Conservation (phyloP, 306 rosid genomes). For the Ammopiptanthus mongolicus region DNA sequence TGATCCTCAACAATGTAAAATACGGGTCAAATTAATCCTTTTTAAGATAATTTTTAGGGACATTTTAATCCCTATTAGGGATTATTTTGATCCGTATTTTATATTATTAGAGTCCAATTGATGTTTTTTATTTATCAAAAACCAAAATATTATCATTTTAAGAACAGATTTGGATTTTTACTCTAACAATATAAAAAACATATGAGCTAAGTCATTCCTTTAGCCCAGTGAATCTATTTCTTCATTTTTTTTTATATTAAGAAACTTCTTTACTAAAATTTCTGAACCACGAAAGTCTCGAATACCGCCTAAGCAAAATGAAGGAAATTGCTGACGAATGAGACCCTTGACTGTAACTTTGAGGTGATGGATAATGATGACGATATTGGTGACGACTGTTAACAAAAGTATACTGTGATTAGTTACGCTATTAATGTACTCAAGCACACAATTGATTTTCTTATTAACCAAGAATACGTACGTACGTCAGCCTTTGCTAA, state of each 20-base stretch:
- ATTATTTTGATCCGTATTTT: too few species aligned
- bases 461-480: conserved; percentile 8
- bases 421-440: background rate
- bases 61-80: too few species aligned
- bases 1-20: too few species aligned
- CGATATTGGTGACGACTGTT: conserved; percentile 18
- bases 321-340: conserved; percentile 14
- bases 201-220: too few species aligned
- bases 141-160: too few species aligned
- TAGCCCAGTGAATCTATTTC: too few species aligned
- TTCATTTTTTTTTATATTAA: background rate
- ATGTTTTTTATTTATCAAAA: too few species aligned
- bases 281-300: background rate
- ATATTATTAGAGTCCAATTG: too few species aligned
- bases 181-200: too few species aligned
- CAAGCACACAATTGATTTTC: background rate
- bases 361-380: background rate
- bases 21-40: too few species aligned
- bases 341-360: conserved; percentile 13
- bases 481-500: background rate
- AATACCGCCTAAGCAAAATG: conserved; percentile 15
- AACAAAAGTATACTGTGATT: conserved; percentile 9
- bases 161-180: too few species aligned
- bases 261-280: background rate
- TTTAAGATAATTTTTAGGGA: too few species aligned